Percentiles rank a stretch among this genome's conserved stretches.
Evolutionary conservation across 345 rosid genomes (phyloP).

Genomic region (Citrus glauca): DNA sequence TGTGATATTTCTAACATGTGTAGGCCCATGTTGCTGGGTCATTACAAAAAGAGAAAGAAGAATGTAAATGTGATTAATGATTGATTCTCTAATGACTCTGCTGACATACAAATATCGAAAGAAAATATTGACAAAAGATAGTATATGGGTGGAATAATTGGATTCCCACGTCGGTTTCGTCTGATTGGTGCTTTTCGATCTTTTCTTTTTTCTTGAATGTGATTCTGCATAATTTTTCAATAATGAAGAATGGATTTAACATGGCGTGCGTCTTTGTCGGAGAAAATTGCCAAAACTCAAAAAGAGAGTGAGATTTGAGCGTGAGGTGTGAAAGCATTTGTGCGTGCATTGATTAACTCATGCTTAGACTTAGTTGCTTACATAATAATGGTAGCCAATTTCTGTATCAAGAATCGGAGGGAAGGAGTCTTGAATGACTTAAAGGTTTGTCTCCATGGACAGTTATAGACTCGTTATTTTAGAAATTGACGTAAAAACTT

Average conservation of each 20-base stretch:
- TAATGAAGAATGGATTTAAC: neutral
- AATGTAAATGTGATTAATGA: neutral
- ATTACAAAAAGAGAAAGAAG: neutral
- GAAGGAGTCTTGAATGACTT: no score
- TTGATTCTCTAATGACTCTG: neutral
- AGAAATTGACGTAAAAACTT: no score
- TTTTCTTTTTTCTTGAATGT: neutral
- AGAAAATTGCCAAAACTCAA: neutral
- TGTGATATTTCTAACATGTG: neutral
- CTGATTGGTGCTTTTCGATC: no score
- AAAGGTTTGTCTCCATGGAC: no score
- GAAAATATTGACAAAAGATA: neutral
- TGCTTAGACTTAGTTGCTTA: no score
- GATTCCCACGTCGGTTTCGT: slow-evolving; percentile 1
- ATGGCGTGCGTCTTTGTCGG: neutral
- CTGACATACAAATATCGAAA: neutral
- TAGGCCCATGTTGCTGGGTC: neutral
- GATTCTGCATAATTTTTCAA: neutral
- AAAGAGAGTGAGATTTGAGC: no score
- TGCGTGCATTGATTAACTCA: no score
- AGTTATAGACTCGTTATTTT: no score
- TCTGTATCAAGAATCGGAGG: no score
- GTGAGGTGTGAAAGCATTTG: no score
- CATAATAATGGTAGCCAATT: no score
- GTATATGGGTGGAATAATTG: neutral